These are phyloP conservation scores for Monoraphidium neglectum DNA, from an alignment of 139 green algal species.

Conservation along the genomic window DNA sequence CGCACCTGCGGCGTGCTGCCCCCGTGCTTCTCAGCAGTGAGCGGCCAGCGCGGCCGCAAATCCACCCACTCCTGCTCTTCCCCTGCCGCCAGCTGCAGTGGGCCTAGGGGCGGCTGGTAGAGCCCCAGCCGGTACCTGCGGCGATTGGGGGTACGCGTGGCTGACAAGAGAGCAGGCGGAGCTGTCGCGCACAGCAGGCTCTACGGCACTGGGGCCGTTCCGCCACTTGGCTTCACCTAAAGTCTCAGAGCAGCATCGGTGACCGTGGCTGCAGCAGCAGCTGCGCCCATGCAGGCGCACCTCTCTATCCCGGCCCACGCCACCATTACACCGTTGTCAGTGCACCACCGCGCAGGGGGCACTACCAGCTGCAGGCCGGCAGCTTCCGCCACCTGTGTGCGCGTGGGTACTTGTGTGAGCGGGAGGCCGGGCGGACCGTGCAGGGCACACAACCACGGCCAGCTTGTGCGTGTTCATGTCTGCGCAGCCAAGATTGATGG, in stretches of 20 bases:
- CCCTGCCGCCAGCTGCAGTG: background rate
- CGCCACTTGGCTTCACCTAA: no score
- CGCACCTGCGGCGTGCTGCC: constrained; percentile 13
- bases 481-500: no score
- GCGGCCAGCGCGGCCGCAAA: constrained; percentile 84
- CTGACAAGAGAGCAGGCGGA: no score
- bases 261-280: background rate
- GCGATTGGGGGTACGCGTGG: background rate
- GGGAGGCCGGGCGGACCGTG: no score
- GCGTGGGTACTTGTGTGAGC: no score
- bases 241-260: background rate
- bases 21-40: constrained; percentile 64
- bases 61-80: constrained; percentile 72
- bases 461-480: no score
- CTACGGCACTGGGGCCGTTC: no score
- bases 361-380: constrained; percentile 67
- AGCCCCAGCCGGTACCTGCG: background rate
- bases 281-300: constrained; percentile 19
- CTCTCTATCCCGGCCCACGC: constrained; percentile 94
- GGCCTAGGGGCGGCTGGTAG: background rate
- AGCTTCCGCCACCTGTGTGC: constrained; percentile 36
- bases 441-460: no score
- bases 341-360: constrained; percentile 87
- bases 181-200: no score
- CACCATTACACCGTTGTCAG: constrained; percentile 99